Evolutionary conservation across 2,329 filamentous ascomycete species (phyloP), one percentile per base, ranked within the genome.

Genomic region (Colletotrichum zoysiae): DNA sequence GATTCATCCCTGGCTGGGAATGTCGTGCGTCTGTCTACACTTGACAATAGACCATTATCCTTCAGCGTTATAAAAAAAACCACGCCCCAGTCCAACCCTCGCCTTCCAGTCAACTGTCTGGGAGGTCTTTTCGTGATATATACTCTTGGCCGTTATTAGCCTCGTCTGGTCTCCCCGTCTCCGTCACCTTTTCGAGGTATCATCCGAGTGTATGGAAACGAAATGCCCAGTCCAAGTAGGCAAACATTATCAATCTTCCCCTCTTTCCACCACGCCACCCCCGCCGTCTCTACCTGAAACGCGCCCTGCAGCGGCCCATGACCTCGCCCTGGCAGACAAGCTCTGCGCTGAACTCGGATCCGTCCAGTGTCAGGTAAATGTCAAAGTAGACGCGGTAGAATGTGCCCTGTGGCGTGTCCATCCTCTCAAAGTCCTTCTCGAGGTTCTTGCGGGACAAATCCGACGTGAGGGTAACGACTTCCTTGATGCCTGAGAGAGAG

Each of bases 251-350:
- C 61, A 63, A 46, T 70, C 58, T 65, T 53, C 56, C 70, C 50
- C 46, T 59, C 57, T 42, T 20, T 38, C 30, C 44, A 12, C 23
- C 16, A 20, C 48, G 12, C 18, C 14, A n/a, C n/a, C 3, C 33
- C 33, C 60, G n/a, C 44, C 42, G 30, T 68, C 66, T 81, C 82
- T 85, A 92, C 82, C 89, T 87, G 87, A 98, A 98, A 80, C 95
- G 90, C 71, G 95, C 93, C 74, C 95, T 92, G 89, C 95, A 98
- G 75, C 95, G 91, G 75, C 96, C 96, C 96, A 98, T 99, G 76
- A 99, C 95, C 83, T 98, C 96, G 78, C 96, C 96, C 82, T 99
- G 96, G 84, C 96, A 99, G n/a, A 98, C 95, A 50, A 99, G 86
- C 85, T 98, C 96, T 65, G 96, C 96, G 77, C 96, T 98, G 86